These are phyloP conservation scores for Termitomyces titanicus DNA, from an alignment of 768 basidiomycete species.

Conservation along the genomic window DNA sequence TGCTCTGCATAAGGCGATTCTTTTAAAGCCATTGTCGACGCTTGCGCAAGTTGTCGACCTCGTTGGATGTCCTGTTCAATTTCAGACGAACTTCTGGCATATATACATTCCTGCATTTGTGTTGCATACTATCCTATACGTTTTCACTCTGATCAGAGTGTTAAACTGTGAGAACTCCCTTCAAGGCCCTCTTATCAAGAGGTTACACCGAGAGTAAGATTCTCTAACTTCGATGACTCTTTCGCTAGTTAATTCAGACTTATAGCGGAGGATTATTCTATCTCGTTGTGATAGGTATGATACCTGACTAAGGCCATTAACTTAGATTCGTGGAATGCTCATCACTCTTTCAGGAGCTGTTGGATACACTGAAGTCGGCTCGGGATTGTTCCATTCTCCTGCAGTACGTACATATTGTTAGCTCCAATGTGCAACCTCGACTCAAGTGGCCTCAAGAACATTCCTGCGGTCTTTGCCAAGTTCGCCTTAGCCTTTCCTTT, in stretches of 20 bases:
- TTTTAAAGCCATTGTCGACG: conserved; percentile 6
- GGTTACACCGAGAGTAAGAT: conserved; percentile 12
- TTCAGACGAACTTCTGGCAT: conserved; percentile 10
- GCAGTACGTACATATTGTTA: conserved; percentile 9
- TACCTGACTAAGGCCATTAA: no score
- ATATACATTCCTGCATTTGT: conserved; percentile 12
- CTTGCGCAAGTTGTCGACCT: conserved; percentile 2
- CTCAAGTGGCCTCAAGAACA: conserved; percentile 1
- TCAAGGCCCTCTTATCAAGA: conserved; percentile 7
- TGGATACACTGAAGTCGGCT: conserved; percentile 15
- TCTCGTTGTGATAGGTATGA: conserved; percentile 10
- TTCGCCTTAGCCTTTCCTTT: no score
- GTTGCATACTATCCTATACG: conserved; percentile 9
- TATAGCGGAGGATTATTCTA: conserved; percentile 12
- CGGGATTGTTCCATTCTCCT: conserved; percentile 8
- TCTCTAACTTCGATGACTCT: not conserved
- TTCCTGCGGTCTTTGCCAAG: conserved; percentile 12
- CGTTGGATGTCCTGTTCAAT: conserved; percentile 11
- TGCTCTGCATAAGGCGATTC: not conserved
- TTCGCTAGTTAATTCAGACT: not conserved
- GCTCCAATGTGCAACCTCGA: not conserved
- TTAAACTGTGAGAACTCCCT: conserved; percentile 9
- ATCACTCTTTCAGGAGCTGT: not conserved
- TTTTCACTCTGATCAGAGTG: conserved; percentile 10
- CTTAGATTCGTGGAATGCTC: not conserved